These are phyloP conservation scores for Pleurotus djamor DNA, from an alignment of 768 basidiomycete species.

Conservation along the genomic window DNA sequence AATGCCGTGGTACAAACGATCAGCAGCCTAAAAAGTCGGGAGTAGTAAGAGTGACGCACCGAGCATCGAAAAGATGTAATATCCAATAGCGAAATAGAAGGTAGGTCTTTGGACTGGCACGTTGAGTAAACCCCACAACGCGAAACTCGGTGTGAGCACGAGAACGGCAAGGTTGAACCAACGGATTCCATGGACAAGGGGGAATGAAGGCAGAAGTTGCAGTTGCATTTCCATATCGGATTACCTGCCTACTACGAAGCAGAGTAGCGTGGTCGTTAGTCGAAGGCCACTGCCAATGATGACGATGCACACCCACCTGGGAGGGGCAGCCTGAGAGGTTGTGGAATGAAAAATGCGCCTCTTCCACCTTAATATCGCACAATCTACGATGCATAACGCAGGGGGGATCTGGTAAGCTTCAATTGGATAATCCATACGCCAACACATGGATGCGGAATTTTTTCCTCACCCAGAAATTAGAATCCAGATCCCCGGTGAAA, in stretches of 20 bases:
- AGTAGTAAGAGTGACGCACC: slow-evolving; percentile 37
- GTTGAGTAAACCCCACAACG: slow-evolving; percentile 63
- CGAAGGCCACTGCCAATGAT: background rate
- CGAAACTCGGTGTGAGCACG: slow-evolving; percentile 66
- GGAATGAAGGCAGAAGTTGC: slow-evolving; percentile 26
- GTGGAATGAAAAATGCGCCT: slow-evolving; percentile 5
- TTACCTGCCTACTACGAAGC: slow-evolving; percentile 2
- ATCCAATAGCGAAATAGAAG: slow-evolving; percentile 54
- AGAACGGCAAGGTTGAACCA: slow-evolving; percentile 81
- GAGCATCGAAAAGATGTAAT: slow-evolving; percentile 88
- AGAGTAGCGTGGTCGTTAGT: background rate
- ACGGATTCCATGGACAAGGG: slow-evolving; percentile 51
- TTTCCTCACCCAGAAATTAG: background rate
- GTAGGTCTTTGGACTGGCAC: slow-evolving; percentile 52
- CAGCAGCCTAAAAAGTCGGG: slow-evolving; percentile 7
- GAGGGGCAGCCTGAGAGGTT: background rate
- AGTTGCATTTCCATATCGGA: slow-evolving; percentile 8
- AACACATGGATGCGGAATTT: slow-evolving; percentile 5
- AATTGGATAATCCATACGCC: slow-evolving; percentile 7
- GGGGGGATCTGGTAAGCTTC: slow-evolving; percentile 2
- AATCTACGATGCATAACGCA: background rate
- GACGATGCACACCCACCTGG: background rate
- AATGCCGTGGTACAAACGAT: slow-evolving; percentile 9
- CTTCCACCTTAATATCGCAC: slow-evolving; percentile 6
- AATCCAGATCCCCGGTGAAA: background rate